Base-by-base conservation (phyloP, 2,329 filamentous ascomycete species). In the Phoma sp. region DNA sequence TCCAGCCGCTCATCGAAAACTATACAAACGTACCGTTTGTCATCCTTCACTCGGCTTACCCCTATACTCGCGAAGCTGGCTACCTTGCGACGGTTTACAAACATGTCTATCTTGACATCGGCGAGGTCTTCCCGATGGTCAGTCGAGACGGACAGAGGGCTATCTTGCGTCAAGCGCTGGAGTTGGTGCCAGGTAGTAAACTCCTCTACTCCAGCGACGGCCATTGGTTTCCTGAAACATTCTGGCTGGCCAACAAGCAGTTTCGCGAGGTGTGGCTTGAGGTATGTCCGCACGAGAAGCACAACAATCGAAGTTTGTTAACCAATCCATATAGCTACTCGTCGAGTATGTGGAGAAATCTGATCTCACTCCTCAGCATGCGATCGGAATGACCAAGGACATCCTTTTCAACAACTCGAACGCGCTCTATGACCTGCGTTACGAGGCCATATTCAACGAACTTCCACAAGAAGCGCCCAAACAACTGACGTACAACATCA, bases 41-140 rank as follows among this genome's bases (percentile, higher is more conserved):
- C 2, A 77, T 96, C 8, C 82, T 96, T 2, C 91, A 96, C 69
- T 87, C 91, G 0, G 85, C 90, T 2, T 96, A 96, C 70, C 92
- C 92, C 0, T 95, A 89, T 68, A 91, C 88, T 0, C 83, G 87
- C 33, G 90, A 95, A 74, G 85, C 88, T 0, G 90, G 88, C 0
- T 96, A 94, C 69, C 80, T 96, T 19, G 90, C 91, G 0, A 85
- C 84, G 0, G 86, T 90, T 21, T 95, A 92, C 69, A 80, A 84
- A 22, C 94, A 96, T 67, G 89, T 90, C 1, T 95, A 92, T 69
- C 84, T 91, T 12, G 92, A 96, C 68, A 85, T 96, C 49, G 91
- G 92, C 1, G 88, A 92, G 68, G 88, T 95, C 0, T 96, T 95
- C 57, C 91, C 91, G 0, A 88, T 87, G 74, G 74, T 95, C 33